phyloP scores from a whole-genome alignment of 768 basidiomycete genomes.

The Trametes punicea region DNA sequence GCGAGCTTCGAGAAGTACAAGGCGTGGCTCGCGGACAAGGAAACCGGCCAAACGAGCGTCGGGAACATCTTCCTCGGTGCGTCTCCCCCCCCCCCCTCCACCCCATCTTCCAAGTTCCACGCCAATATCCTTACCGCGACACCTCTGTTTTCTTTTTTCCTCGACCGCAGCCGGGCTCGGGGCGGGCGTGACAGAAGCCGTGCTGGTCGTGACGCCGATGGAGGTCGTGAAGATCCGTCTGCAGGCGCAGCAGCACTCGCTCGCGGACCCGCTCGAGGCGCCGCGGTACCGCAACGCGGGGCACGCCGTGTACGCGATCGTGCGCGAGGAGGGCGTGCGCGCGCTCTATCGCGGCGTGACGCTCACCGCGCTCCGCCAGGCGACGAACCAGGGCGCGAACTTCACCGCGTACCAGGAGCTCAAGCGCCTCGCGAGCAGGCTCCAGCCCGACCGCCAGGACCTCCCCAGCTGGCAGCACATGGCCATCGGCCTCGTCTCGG shows the following conservation, averaged over 20 bases:
- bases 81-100: constrained; percentile 24
- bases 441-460: constrained; percentile 75
- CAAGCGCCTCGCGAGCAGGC: constrained; percentile 74
- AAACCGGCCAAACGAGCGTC: constrained; percentile 76
- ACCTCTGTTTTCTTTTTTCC: neutral
- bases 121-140: neutral
- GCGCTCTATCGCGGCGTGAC: constrained; percentile 92
- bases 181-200: constrained; percentile 94
- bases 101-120: no score
- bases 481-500: constrained; percentile 91
- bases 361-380: constrained; percentile 91
- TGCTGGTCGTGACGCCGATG: constrained; percentile 96
- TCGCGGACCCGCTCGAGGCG: constrained; percentile 91
- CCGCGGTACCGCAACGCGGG: constrained; percentile 96
- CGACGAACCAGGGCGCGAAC: constrained; percentile 98
- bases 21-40: constrained; percentile 66
- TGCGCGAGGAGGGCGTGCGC: constrained; percentile 84
- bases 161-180: constrained; percentile 74
- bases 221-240: constrained; percentile 98
- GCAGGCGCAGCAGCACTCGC: constrained; percentile 95
- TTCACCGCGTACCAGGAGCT: constrained; percentile 98
- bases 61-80: constrained; percentile 84
- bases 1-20: constrained; percentile 98
- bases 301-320: constrained; percentile 92
- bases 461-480: constrained; percentile 96